Evolutionary conservation across 2,329 filamentous ascomycete species (phyloP).

Genomic region (Penicillium sp.): DNA sequence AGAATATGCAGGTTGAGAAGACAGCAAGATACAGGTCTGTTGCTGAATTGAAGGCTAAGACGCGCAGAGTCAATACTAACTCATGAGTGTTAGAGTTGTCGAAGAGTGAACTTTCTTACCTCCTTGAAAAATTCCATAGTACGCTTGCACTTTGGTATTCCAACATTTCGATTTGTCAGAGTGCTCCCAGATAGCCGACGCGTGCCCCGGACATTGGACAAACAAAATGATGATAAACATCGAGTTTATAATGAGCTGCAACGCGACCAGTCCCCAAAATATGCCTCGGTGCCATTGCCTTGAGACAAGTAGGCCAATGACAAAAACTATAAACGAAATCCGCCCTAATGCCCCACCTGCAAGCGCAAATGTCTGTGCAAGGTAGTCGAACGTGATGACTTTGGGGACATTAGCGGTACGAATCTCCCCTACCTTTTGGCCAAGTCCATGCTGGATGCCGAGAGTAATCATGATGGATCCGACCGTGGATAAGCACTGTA

Average conservation of each 20-base stretch:
- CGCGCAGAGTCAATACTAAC: background rate
- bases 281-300: conserved; percentile 15
- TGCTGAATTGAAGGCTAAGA: conserved; percentile 27
- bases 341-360: conserved; percentile 22
- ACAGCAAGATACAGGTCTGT: conserved; percentile 34
- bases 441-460: conserved; percentile 21
- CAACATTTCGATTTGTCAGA: conserved; percentile 19
- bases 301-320: conserved; percentile 22
- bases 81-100: background rate
- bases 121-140: conserved; percentile 31
- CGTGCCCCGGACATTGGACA: conserved; percentile 25
- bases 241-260: conserved; percentile 25
- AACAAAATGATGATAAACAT: conserved; percentile 28
- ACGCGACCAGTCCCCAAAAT: conserved; percentile 18
- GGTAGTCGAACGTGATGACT: conserved; percentile 27
- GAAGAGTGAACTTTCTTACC: conserved; percentile 10
- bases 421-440: conserved; percentile 13
- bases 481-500: conserved; percentile 17
- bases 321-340: conserved; percentile 25
- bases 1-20: conserved; percentile 31
- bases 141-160: conserved; percentile 21
- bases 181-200: conserved; percentile 23
- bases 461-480: conserved; percentile 25
- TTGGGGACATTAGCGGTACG: conserved; percentile 1
- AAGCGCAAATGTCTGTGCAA: conserved; percentile 26